A percentile compares a stretch with the other conserved stretches of the same genome.
These are phyloP conservation scores for Orbilia javanica DNA, from an alignment of 2,329 filamentous ascomycete genomes.

Conservation along the genomic window DNA sequence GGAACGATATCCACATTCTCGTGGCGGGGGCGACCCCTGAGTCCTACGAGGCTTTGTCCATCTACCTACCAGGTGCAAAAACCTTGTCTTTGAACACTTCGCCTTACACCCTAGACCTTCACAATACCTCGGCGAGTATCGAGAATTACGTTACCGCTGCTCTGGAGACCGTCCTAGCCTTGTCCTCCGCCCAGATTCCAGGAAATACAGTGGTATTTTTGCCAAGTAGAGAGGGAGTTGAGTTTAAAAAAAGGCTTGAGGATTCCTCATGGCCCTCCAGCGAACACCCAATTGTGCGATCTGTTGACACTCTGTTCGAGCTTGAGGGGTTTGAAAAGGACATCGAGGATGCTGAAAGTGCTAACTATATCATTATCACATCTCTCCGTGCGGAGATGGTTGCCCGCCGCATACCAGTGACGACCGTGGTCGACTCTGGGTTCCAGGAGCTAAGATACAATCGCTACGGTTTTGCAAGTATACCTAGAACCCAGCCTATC, in stretches of 20 bases:
- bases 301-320: not conserved
- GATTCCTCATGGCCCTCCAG: not conserved
- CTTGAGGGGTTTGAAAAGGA: slow-evolving; percentile 12
- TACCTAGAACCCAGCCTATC: slow-evolving; percentile 25
- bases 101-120: slow-evolving; percentile 86
- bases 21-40: slow-evolving; percentile 80
- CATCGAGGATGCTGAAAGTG: not conserved
- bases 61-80: slow-evolving; percentile 14
- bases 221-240: slow-evolving; percentile 17
- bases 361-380: slow-evolving; percentile 25
- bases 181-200: not conserved
- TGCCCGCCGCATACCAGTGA: slow-evolving; percentile 21
- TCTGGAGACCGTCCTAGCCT: not conserved
- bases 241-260: slow-evolving; percentile 19
- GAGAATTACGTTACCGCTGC: slow-evolving; percentile 28
- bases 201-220: slow-evolving; percentile 33
- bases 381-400: slow-evolving; percentile 31
- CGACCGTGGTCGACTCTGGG: slow-evolving; percentile 33
- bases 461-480: slow-evolving; percentile 34
- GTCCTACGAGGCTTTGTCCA: slow-evolving; percentile 5
- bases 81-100: slow-evolving; percentile 83
- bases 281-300: not conserved
- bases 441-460: slow-evolving; percentile 34
- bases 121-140: slow-evolving; percentile 72
- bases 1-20: slow-evolving; percentile 85